Evolutionary conservation across 2,329 filamentous ascomycete genomes (phyloP).

Genomic region (Exophiala mesophila): DNA sequence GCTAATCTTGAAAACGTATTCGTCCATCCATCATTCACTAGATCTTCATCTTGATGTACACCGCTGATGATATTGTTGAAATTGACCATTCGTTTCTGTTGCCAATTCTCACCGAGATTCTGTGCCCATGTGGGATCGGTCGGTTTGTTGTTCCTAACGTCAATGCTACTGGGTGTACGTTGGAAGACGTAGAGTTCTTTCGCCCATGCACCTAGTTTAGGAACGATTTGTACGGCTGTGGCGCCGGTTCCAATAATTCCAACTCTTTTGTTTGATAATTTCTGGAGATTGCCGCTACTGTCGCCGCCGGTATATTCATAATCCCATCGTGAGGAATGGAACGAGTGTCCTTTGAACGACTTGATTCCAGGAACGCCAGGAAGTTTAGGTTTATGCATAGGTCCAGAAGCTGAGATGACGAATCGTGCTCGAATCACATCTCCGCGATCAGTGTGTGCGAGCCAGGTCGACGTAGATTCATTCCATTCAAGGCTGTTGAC

Average conservation of each 20-base stretch:
- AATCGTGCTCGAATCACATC: conserved; percentile 35
- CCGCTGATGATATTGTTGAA: conserved; percentile 25
- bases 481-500: conserved; percentile 8
- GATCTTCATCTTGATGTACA: conserved; percentile 18
- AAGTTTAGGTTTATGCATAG: conserved; percentile 49
- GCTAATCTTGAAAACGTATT: background rate
- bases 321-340: conserved; percentile 32
- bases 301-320: conserved; percentile 39
- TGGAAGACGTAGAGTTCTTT: conserved; percentile 36
- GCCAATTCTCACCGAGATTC: conserved; percentile 26
- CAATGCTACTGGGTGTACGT: conserved; percentile 37
- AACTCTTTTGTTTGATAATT: conserved; percentile 15
- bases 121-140: conserved; percentile 10
- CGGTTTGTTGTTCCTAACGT: conserved; percentile 22
- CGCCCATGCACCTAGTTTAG: conserved; percentile 31
- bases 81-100: conserved; percentile 28
- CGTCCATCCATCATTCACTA: conserved; percentile 30
- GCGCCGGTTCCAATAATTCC: conserved; percentile 20
- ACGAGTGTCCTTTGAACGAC: conserved; percentile 26
- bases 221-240: conserved; percentile 17
- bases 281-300: conserved; percentile 36
- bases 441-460: conserved; percentile 26
- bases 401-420: conserved; percentile 38
- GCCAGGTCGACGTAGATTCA: conserved; percentile 30
- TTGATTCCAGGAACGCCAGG: conserved; percentile 25